These are phyloP conservation scores for Thielaviopsis ethacetica DNA, from an alignment of 2,329 filamentous ascomycete species.

Conservation along the genomic window DNA sequence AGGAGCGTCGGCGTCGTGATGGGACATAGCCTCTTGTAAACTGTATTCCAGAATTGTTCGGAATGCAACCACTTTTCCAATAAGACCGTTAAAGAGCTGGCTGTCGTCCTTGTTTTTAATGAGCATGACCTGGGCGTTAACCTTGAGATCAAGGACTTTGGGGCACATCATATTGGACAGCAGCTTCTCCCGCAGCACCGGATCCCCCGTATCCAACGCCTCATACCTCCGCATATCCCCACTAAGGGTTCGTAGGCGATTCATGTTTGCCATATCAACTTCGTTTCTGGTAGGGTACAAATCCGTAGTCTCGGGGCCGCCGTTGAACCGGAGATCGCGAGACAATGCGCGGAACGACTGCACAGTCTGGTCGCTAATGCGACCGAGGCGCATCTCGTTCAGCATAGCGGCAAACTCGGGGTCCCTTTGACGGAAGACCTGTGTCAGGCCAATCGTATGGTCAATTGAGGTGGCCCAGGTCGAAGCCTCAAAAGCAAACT, in stretches of 20 bases:
- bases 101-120: conserved; percentile 97
- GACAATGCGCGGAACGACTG: conserved; percentile 57
- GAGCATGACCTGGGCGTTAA: conserved; percentile 95
- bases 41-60: conserved; percentile 35
- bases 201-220: conserved; percentile 63
- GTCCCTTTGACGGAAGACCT: conserved; percentile 93
- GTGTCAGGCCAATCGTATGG: conserved; percentile 86
- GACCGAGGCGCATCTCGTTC: conserved; percentile 91
- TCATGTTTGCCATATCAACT: conserved; percentile 72
- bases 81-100: conserved; percentile 71
- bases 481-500: conserved; percentile 82
- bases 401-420: conserved; percentile 81
- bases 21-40: background rate
- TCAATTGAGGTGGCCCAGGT: conserved; percentile 89
- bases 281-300: conserved; percentile 82
- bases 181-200: conserved; percentile 54
- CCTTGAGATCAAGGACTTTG: conserved; percentile 61
- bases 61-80: conserved; percentile 73
- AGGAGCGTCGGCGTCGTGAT: background rate
- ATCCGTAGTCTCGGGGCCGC: conserved; percentile 59
- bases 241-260: conserved; percentile 53
- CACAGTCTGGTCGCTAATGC: conserved; percentile 60
- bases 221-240: conserved; percentile 53
- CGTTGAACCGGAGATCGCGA: conserved; percentile 54
- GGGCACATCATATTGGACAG: conserved; percentile 90